A percentile compares a stretch with the other conserved stretches of the same genome.
Evolutionary conservation across 2,329 filamentous ascomycete species (phyloP).

Genomic region (Didymella segeticola): DNA sequence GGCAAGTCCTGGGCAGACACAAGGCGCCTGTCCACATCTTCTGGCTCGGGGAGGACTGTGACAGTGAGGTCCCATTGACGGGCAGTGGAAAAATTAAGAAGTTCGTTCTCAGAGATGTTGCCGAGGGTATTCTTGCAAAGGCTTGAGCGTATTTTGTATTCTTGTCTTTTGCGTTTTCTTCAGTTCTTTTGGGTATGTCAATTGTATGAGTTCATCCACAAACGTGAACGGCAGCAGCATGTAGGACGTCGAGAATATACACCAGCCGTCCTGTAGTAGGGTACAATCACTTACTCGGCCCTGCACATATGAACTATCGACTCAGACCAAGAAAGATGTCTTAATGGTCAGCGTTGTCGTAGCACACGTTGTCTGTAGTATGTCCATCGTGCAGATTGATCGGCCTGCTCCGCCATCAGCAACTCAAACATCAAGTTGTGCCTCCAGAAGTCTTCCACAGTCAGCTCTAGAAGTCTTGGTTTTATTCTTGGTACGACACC

Average conservation of each 20-base stretch:
- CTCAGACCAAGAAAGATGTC: too few relatives aligned
- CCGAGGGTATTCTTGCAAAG: conserved; percentile 31
- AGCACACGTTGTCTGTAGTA: background rate
- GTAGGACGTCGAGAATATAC: background rate
- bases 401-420: background rate
- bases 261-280: background rate
- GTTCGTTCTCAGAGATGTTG: conserved; percentile 44
- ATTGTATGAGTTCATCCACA: background rate
- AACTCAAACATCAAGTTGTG: background rate
- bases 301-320: background rate
- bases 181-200: background rate
- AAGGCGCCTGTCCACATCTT: conserved; percentile 74
- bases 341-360: background rate
- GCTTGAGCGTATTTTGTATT: background rate
- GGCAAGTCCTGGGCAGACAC: conserved; percentile 48
- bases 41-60: conserved; percentile 67
- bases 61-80: conserved; percentile 49
- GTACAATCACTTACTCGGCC: background rate
- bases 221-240: background rate
- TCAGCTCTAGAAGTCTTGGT: too few relatives aligned
- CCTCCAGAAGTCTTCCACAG: background rate
- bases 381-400: background rate
- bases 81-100: conserved; percentile 56
- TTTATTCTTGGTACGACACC: too few relatives aligned
- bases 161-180: background rate